phyloP scores from a whole-genome alignment of 129 eudicot genomes.

The Flaveria trinervia region DNA sequence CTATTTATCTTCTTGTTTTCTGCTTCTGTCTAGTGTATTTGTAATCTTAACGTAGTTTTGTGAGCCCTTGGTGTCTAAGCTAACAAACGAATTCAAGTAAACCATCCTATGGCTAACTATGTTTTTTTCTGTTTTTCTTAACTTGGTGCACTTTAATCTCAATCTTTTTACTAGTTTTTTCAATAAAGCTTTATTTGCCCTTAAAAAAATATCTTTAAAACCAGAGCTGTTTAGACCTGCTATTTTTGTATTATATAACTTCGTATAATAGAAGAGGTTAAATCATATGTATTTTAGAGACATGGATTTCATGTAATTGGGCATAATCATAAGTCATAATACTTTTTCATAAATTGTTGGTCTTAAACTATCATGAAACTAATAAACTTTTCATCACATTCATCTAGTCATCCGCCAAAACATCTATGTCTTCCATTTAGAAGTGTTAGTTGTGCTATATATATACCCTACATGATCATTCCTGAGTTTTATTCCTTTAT shows the following conservation, averaged over 20 bases:
- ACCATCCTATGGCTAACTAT: too few relatives aligned
- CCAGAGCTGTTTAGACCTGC: neutral
- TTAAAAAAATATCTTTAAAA: neutral
- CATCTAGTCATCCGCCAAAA: neutral
- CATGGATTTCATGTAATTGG: neutral
- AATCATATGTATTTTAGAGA: neutral
- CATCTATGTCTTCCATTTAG: neutral
- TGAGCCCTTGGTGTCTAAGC: neutral
- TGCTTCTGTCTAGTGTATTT: neutral
- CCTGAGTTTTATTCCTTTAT: neutral
- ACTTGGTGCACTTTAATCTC: neutral
- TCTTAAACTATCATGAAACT: neutral
- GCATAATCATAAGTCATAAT: neutral
- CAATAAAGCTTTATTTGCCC: neutral
- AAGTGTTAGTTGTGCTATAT: neutral
- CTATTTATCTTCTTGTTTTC: conserved; percentile 19
- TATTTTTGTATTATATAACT: neutral
- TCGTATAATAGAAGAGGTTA: neutral
- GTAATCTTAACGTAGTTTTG: neutral
- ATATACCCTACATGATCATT: neutral
- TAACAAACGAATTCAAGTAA: neutral
- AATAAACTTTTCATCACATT: neutral
- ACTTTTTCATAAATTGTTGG: neutral
- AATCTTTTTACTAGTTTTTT: neutral
- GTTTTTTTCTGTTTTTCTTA: too few relatives aligned